Evolutionary conservation across 2,329 filamentous ascomycete species (phyloP), one percentile per base, ranked within the genome.

Genomic region (Plectosphaerella plurivora): DNA sequence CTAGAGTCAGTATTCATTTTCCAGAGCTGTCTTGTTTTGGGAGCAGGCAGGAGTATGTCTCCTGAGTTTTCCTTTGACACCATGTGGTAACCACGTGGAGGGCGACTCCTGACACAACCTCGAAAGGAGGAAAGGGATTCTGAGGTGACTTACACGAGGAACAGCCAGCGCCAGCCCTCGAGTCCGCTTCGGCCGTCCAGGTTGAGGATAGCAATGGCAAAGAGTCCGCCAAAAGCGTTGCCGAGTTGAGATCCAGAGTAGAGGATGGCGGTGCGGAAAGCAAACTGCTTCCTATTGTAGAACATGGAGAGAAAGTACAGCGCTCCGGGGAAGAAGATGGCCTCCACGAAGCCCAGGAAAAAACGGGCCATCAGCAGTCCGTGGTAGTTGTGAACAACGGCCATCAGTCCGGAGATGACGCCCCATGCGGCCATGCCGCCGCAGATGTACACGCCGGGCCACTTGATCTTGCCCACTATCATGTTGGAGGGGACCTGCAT

Each of bases 141-240:
- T n/a, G n/a, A n/a, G n/a, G n/a, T 55, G 15, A 47, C 20, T 3
- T 15, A 24, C n/a, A 15, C 6, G 16, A 2, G 24, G 37, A 18
- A 15, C 0, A 79, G 68, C 83, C 79, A 87, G 14, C 77, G 76
- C 81, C 82, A 87, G 1, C 82, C 82, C 15, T 74, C 70, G 6
- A 79, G 66, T 0, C 79, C 79, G 0, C 77, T 84, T 1, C 86
- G 63, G 1, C 86, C 86, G 51, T 84, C 74, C 84, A 91, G 88
- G 51, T 86, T 79, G 47, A 70, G 54, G 4, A 69, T 60, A 0
- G 57, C 68, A 8, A 66, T 65, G 4, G 67, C 67, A 33, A 71
- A 64, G 4, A 71, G 60, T 1, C 66, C 66, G 3, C 66, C 67
- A 44, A 71, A 68, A 3, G 67, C 67, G n/a, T 68, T 65, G 1